A percentile compares a stretch with the other conserved stretches of the same genome.
Evolutionary conservation across 805 yeast genomes (phyloP).

Genomic region (Cyberlindnera mrakii): DNA sequence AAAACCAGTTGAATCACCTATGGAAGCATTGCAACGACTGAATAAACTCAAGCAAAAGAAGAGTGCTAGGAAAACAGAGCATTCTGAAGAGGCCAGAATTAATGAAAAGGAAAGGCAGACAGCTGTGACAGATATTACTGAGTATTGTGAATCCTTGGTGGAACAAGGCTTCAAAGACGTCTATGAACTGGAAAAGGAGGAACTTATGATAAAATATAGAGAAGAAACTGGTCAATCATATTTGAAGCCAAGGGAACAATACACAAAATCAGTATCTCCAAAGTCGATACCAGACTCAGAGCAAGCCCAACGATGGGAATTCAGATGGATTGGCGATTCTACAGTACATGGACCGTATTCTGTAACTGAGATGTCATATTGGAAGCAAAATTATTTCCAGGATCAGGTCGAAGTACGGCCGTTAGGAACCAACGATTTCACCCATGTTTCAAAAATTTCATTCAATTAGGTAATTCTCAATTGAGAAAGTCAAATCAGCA

Average conservation of each 20-base stretch:
- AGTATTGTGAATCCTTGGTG: slow-evolving; percentile 38
- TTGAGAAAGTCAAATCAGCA: slow-evolving; percentile 55
- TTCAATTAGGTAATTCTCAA: slow-evolving; percentile 53
- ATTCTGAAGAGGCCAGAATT: slow-evolving; percentile 12
- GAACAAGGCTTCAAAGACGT: slow-evolving; percentile 36
- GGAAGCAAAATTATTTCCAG: slow-evolving; percentile 45
- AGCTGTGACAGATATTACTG: slow-evolving; percentile 38
- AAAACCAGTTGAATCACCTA: slow-evolving; percentile 54
- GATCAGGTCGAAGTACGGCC: slow-evolving; percentile 36
- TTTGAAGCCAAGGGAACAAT: slow-evolving; percentile 19
- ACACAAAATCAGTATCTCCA: neutral
- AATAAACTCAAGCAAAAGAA: slow-evolving; percentile 17
- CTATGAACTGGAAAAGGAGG: slow-evolving; percentile 53
- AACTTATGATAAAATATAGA: slow-evolving; percentile 39
- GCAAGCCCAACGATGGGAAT: slow-evolving; percentile 39
- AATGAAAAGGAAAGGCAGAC: slow-evolving; percentile 19
- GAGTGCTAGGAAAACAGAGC: slow-evolving; percentile 14
- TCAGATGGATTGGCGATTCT: slow-evolving; percentile 38
- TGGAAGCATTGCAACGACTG: slow-evolving; percentile 46
- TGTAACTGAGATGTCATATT: slow-evolving; percentile 40
- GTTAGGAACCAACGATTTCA: slow-evolving; percentile 14
- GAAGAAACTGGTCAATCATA: slow-evolving; percentile 36
- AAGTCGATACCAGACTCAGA: neutral
- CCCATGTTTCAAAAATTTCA: slow-evolving; percentile 5
- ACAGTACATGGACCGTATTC: slow-evolving; percentile 48